These are phyloP conservation scores for Beta macrorhiza DNA, from an alignment of 179 eudicot genomes.

Conservation along the genomic window DNA sequence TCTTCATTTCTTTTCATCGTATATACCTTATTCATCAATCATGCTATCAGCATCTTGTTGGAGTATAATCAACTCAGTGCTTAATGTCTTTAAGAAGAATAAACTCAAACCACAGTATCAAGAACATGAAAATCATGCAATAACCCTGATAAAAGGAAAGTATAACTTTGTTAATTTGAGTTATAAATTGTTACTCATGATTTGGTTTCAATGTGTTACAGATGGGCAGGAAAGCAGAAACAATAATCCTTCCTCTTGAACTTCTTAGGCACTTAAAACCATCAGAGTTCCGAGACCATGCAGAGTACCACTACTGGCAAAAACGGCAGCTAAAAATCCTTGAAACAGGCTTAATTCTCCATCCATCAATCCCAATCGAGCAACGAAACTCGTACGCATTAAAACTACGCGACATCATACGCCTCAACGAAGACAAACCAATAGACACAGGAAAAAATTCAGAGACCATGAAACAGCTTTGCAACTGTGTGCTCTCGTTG, in stretches of 20 bases:
- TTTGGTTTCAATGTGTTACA: constrained; percentile 23
- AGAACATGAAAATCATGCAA: no score
- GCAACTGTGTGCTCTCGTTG: constrained; percentile 57
- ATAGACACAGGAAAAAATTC: constrained; percentile 70
- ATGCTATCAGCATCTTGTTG: not conserved
- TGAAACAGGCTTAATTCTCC: constrained; percentile 60
- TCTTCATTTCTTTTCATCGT: not conserved
- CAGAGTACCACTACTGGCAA: constrained; percentile 83
- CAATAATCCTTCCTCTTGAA: constrained; percentile 86
- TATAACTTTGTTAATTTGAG: not conserved
- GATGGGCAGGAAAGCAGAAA: constrained; percentile 88
- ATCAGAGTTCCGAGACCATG: constrained; percentile 64
- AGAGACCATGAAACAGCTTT: constrained; percentile 61
- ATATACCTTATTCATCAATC: not conserved
- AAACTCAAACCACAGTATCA: no score
- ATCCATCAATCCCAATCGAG: constrained; percentile 65
- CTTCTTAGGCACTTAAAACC: constrained; percentile 88
- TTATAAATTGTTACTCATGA: not conserved
- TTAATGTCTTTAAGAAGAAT: no score
- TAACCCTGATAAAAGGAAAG: no score
- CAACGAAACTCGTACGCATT: constrained; percentile 40
- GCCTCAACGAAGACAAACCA: constrained; percentile 41
- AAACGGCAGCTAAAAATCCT: constrained; percentile 70
- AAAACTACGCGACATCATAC: constrained; percentile 46
- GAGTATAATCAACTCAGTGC: no score